Percentiles rank a stretch among this genome's conserved stretches.
Conservation (phyloP, 225 moss, liverwort and hornwort species). For the Marchantia polymorpha region DNA sequence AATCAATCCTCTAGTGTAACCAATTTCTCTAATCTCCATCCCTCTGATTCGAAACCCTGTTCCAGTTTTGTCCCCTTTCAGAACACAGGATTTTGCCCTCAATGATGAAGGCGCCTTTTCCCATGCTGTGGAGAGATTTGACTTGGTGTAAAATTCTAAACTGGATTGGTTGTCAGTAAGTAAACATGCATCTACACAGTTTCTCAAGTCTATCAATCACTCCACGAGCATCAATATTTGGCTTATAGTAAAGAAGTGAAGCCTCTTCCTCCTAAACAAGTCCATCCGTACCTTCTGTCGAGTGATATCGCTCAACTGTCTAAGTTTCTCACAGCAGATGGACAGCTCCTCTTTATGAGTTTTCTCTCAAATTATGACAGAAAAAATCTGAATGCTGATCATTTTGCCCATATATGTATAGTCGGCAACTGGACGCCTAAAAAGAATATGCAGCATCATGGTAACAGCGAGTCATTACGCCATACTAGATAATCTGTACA, state of each 20-base stretch:
- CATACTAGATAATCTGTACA: slow-evolving; percentile 2
- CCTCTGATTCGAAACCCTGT: background rate
- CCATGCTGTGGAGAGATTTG: background rate
- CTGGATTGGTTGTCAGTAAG: background rate
- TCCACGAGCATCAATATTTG: background rate
- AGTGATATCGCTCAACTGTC: background rate
- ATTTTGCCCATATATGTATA: background rate
- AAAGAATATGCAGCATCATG: slow-evolving; percentile 6
- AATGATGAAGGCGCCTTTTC: background rate
- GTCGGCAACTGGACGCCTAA: background rate
- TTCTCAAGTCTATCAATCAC: background rate
- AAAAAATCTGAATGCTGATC: slow-evolving; percentile 12
- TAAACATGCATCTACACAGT: background rate
- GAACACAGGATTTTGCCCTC: too few species aligned
- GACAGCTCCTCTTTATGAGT: background rate
- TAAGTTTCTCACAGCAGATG: background rate
- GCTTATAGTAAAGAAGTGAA: background rate
- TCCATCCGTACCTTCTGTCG: background rate
- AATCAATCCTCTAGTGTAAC: background rate
- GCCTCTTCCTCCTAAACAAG: background rate
- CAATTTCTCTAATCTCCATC: background rate
- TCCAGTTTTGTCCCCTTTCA: background rate
- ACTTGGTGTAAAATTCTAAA: background rate
- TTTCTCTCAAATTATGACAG: background rate
- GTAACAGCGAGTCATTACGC: slow-evolving; percentile 2